These are phyloP conservation scores for Fusarium nodosum DNA, from an alignment of 2,329 filamentous ascomycete genomes.

Conservation along the genomic window DNA sequence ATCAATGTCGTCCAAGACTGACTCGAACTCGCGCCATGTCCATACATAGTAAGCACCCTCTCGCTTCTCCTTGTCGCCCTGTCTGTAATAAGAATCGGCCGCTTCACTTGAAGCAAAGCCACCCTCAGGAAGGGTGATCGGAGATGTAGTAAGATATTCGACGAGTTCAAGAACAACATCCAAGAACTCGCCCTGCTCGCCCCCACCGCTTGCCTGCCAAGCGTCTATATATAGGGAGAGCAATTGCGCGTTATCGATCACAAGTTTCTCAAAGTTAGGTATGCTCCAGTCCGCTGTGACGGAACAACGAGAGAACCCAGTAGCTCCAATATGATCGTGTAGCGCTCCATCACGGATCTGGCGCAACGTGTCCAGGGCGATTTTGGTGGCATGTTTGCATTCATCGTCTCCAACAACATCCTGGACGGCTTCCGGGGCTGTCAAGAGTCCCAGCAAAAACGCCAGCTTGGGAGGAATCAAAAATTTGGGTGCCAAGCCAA, in stretches of 20 bases:
- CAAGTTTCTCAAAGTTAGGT: constrained; percentile 97
- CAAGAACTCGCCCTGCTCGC: constrained; percentile 77
- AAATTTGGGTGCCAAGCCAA: constrained; percentile 87
- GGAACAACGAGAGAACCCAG: constrained; percentile 79
- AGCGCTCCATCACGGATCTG: constrained; percentile 74
- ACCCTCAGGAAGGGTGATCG: constrained; percentile 75
- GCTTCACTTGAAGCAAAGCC: constrained; percentile 92
- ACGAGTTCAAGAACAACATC: constrained; percentile 85
- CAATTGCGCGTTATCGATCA: constrained; percentile 91
- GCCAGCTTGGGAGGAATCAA: constrained; percentile 87
- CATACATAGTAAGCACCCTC: constrained; percentile 97
- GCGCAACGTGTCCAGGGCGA: constrained; percentile 84
- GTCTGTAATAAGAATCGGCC: constrained; percentile 83
- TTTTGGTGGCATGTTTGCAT: constrained; percentile 78
- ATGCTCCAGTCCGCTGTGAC: constrained; percentile 93
- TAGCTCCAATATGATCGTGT: constrained; percentile 67
- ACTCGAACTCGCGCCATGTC: constrained; percentile 88
- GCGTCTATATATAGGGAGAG: constrained; percentile 88
- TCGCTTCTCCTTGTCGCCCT: constrained; percentile 82
- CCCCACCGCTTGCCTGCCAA: constrained; percentile 70
- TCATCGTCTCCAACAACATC: constrained; percentile 91
- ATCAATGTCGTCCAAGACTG: constrained; percentile 68
- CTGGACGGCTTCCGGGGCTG: constrained; percentile 78
- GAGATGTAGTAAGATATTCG: constrained; percentile 82
- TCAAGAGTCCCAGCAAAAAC: constrained; percentile 81